phyloP scores from a whole-genome alignment of 148 eudicot species.

The Chenopodium berlandieri region DNA sequence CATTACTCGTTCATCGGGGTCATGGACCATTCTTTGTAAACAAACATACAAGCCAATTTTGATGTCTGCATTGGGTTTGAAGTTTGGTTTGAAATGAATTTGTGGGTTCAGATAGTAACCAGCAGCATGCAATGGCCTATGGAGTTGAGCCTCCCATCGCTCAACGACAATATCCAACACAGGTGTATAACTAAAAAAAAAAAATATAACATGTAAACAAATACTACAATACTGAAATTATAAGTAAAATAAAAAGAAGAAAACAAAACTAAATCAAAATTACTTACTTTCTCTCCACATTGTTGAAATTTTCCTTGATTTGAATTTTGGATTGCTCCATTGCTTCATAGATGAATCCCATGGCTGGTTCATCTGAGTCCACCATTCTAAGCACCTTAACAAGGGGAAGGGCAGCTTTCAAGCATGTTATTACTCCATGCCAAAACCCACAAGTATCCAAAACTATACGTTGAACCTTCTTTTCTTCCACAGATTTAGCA shows the following conservation, averaged over 20 bases:
- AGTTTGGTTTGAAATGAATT: no score
- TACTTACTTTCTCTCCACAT: slow-evolving; percentile 2
- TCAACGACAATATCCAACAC: not conserved
- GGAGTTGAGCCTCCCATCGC: not conserved
- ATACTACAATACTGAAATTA: not conserved
- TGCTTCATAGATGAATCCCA: slow-evolving; percentile 3
- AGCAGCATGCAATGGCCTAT: no score
- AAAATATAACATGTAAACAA: not conserved
- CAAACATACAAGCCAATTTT: no score
- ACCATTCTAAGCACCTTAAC: not conserved
- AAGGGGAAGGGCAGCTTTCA: slow-evolving; percentile 3
- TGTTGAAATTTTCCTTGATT: not conserved
- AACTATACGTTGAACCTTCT: not conserved
- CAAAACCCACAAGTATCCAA: not conserved
- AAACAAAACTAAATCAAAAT: not conserved
- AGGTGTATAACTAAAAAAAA: not conserved
- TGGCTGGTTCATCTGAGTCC: not conserved
- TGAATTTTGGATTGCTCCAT: not conserved
- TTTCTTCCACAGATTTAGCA: not conserved
- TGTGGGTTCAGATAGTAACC: no score
- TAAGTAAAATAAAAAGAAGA: not conserved
- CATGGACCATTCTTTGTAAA: no score
- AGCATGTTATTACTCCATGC: not conserved
- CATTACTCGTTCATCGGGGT: no score
- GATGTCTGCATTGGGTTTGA: no score